Percentiles rank a stretch among this genome's conserved stretches.
phyloP scores from a whole-genome alignment of 208 protist species.

The Leishmania guyanensis region DNA sequence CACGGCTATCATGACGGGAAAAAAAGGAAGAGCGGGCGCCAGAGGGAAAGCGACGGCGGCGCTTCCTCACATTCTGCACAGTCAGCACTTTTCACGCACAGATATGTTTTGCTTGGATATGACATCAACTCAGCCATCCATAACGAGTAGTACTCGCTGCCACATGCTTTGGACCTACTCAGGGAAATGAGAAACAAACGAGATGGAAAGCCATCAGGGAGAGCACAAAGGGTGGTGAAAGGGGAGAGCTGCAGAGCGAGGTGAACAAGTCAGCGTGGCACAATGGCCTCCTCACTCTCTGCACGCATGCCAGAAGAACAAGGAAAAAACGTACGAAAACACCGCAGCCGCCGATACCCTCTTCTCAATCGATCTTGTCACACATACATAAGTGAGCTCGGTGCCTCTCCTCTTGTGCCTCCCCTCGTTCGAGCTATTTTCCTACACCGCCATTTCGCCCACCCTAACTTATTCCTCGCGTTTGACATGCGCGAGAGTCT shows the following conservation, averaged over 20 bases:
- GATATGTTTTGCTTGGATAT: not conserved
- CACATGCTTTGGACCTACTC: not conserved
- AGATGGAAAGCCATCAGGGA: not conserved
- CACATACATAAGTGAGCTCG: not conserved
- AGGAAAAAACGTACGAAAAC: not conserved
- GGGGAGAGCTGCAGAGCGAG: not conserved
- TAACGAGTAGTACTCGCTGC: not conserved
- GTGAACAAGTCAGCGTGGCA: not conserved
- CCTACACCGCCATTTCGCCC: not conserved
- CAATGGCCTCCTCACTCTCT: not conserved
- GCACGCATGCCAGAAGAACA: not conserved
- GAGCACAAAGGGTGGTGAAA: not conserved
- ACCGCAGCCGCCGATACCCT: not conserved
- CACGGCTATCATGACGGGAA: not conserved
- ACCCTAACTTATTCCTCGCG: not conserved
- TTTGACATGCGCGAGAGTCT: not conserved
- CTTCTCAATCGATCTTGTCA: not conserved
- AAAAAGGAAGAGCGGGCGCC: not conserved
- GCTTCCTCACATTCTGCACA: not conserved
- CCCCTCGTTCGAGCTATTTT: not conserved
- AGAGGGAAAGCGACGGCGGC: not conserved
- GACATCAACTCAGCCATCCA: not conserved
- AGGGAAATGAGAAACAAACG: not conserved
- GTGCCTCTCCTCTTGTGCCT: not conserved
- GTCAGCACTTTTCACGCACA: not conserved